Conservation (phyloP, 768 basidiomycete genomes). For the Fibroporia radiculosa region DNA sequence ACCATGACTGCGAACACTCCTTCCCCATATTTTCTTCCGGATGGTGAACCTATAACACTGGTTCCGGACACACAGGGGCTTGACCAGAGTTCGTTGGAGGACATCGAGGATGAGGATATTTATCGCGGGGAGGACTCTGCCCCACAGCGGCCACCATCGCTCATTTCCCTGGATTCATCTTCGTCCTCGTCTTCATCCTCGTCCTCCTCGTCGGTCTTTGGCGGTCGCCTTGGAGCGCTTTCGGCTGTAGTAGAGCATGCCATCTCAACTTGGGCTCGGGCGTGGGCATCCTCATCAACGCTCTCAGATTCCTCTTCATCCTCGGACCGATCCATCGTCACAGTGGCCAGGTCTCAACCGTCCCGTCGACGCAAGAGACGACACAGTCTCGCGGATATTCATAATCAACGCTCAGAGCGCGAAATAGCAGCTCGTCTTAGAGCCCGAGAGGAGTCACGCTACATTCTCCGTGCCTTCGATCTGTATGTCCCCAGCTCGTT, state of each 20-base stretch:
- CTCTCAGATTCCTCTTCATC: constrained; percentile 35
- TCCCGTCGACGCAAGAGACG: constrained; percentile 38
- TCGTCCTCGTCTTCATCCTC: constrained; percentile 33
- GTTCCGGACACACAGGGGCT: background rate
- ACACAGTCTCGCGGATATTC: constrained; percentile 42
- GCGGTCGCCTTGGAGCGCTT: constrained; percentile 27
- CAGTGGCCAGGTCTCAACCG: constrained; percentile 18
- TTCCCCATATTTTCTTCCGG: constrained; percentile 1
- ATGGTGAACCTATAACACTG: background rate
- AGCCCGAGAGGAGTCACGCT: constrained; percentile 52
- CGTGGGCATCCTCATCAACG: constrained; percentile 36
- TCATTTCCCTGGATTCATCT: constrained; percentile 21
- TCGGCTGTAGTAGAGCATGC: constrained; percentile 61
- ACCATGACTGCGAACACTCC: background rate
- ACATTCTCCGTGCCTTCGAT: constrained; percentile 54
- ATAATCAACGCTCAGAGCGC: constrained; percentile 46
- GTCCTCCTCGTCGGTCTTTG: constrained; percentile 27
- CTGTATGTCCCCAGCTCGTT: constrained; percentile 50
- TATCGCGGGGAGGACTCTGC: constrained; percentile 47
- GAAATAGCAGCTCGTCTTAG: constrained; percentile 56
- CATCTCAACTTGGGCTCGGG: constrained; percentile 64
- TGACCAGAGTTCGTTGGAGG: background rate
- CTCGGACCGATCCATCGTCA: constrained; percentile 29
- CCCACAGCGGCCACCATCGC: constrained; percentile 22
- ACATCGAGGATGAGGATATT: constrained; percentile 41